Evolutionary conservation across 345 rosid genomes (phyloP).

Genomic region (Isatis tinctoria): DNA sequence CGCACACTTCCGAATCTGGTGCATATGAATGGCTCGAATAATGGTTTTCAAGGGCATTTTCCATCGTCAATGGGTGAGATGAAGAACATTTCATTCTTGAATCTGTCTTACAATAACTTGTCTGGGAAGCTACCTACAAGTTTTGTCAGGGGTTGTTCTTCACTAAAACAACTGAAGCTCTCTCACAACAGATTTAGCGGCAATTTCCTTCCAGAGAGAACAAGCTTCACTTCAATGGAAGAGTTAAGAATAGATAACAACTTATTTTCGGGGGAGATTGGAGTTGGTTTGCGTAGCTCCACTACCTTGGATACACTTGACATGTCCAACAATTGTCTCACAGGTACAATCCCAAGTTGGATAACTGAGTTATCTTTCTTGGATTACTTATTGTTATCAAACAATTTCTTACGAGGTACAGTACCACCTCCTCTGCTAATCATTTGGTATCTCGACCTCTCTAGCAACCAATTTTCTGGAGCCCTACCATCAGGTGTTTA

Average conservation of each 20-base stretch:
- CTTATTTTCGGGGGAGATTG: background rate
- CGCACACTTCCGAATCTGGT: background rate
- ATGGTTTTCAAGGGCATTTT: background rate
- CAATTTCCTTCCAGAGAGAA: background rate
- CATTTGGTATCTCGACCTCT: background rate
- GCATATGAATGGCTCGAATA: background rate
- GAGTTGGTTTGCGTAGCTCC: constrained; percentile 6
- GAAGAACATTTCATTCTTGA: background rate
- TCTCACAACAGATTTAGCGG: constrained; percentile 13
- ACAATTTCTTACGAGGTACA: background rate
- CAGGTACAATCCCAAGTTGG: constrained; percentile 5
- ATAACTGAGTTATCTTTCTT: background rate
- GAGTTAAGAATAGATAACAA: background rate
- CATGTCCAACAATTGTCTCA: constrained; percentile 4
- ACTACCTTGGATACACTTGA: background rate
- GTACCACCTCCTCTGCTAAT: background rate
- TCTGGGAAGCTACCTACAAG: constrained; percentile 5
- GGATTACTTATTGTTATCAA: background rate
- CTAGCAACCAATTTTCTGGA: background rate
- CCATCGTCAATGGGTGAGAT: constrained; percentile 10
- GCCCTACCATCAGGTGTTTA: background rate
- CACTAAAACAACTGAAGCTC: background rate
- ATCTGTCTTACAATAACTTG: constrained; percentile 14
- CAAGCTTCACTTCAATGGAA: background rate
- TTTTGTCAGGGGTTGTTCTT: background rate